Percentiles rank a stretch among this genome's conserved stretches.
Evolutionary conservation across 208 protist species (phyloP).

Genomic region (Leishmania mexicana): DNA sequence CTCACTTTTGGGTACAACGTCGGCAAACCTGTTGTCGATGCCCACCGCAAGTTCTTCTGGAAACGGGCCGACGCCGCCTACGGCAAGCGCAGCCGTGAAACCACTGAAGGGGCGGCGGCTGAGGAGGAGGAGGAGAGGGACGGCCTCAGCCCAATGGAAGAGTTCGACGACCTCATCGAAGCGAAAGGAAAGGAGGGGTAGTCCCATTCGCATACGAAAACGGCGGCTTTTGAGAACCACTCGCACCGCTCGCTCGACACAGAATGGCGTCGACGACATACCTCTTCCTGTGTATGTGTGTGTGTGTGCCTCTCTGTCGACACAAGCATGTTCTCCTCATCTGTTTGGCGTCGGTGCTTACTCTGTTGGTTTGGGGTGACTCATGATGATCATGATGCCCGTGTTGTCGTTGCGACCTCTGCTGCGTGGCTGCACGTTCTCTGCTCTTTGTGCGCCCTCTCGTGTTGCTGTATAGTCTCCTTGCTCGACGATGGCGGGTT

Average conservation of each 20-base stretch:
- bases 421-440: neutral
- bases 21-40: constrained; percentile 63
- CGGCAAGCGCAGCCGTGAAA: neutral
- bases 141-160: constrained; percentile 11
- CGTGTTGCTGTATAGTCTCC: neutral
- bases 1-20: constrained; percentile 68
- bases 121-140: neutral
- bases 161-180: constrained; percentile 26
- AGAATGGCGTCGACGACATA: neutral
- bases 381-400: neutral
- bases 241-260: neutral
- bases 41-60: constrained; percentile 41
- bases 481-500: neutral
- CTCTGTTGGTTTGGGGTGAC: neutral
- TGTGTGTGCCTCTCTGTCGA: neutral
- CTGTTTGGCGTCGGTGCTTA: neutral
- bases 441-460: neutral
- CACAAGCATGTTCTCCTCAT: neutral
- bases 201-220: neutral
- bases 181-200: constrained; percentile 23
- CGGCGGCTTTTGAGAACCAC: neutral
- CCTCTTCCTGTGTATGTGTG: neutral
- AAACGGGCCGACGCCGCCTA: neutral
- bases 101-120: neutral
- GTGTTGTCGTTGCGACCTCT: neutral